phyloP scores from a whole-genome alignment of 2,329 filamentous ascomycete genomes.

The Alternaria rosae region DNA sequence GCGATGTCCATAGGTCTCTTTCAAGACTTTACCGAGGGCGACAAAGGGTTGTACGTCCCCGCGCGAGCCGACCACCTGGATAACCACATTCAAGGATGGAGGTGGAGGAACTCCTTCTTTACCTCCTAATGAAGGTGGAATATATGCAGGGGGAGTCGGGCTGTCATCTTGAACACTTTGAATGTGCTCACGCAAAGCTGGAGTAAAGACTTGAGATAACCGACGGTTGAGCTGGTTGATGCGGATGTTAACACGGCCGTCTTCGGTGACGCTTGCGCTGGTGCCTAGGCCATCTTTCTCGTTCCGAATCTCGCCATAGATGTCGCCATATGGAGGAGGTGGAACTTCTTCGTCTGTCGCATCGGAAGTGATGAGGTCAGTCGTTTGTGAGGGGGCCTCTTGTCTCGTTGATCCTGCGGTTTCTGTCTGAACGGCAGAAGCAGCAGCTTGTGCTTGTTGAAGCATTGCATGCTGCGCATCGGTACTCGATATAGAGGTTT shows the following conservation, averaged over 20 bases:
- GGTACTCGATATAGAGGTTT: constrained; percentile 17
- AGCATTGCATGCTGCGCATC: constrained; percentile 36
- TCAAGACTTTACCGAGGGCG: constrained; percentile 61
- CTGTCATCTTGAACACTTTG: constrained; percentile 19
- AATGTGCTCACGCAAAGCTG: constrained; percentile 19
- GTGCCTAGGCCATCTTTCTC: constrained; percentile 42
- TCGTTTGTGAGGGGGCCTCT: constrained; percentile 28
- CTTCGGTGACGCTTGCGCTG: constrained; percentile 56
- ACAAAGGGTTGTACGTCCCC: constrained; percentile 68
- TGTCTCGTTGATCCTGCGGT: constrained; percentile 8
- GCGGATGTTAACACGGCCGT: constrained; percentile 39
- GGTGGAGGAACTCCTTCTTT: constrained; percentile 6
- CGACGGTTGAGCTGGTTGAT: constrained; percentile 33
- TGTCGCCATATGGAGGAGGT: constrained; percentile 42
- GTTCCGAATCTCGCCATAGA: constrained; percentile 41
- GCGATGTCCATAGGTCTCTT: constrained; percentile 38
- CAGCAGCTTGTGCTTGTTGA: constrained; percentile 39
- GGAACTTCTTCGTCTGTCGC: constrained; percentile 30
- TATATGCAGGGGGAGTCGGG: constrained; percentile 3
- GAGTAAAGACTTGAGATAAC: constrained; percentile 31
- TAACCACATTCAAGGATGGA: constrained; percentile 59
- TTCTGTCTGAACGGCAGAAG: constrained; percentile 28
- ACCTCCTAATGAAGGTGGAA: constrained; percentile 14
- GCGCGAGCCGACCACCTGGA: constrained; percentile 62
- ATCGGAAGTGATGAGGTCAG: constrained; percentile 28